Conservation (phyloP, 495 filamentous ascomycete genomes). For the Articulospora tetracladia region DNA sequence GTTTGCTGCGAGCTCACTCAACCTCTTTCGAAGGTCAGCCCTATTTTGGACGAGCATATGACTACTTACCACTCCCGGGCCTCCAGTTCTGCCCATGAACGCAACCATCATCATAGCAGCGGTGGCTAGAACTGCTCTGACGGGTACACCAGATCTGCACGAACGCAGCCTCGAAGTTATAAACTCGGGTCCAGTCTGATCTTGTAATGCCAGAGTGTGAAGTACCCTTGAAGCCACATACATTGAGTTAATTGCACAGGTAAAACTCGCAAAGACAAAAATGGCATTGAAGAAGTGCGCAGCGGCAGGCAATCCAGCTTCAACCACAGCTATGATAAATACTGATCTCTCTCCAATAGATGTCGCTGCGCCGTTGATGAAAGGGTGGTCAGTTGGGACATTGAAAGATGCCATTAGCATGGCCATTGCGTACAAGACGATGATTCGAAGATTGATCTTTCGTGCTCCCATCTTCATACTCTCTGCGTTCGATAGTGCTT, state of each 20-base stretch:
- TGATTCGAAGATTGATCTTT: constrained; percentile 43
- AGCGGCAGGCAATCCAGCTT: constrained; percentile 34
- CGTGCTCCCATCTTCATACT: constrained; percentile 47
- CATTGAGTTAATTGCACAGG: constrained; percentile 41
- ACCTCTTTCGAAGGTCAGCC: constrained; percentile 17
- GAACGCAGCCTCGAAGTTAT: constrained; percentile 30
- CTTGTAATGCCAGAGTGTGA: constrained; percentile 41
- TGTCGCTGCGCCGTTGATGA: constrained; percentile 38
- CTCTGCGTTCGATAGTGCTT: constrained; percentile 38
- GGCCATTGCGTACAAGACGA: constrained; percentile 39
- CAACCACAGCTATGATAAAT: constrained; percentile 43
- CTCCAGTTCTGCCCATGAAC: constrained; percentile 40
- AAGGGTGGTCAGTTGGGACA: constrained; percentile 41
- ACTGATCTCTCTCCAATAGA: constrained; percentile 36
- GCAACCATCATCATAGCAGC: constrained; percentile 40
- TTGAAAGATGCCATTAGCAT: constrained; percentile 39
- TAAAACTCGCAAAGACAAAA: constrained; percentile 44
- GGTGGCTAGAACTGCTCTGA: constrained; percentile 43
- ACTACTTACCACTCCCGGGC: constrained; percentile 31
- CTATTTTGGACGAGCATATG: neutral
- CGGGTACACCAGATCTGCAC: constrained; percentile 43
- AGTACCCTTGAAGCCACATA: constrained; percentile 43
- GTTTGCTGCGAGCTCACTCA: constrained; percentile 40
- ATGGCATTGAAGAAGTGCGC: constrained; percentile 46
- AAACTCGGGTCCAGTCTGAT: constrained; percentile 35